Base-by-base conservation (phyloP, 2,329 filamentous ascomycete species). In the Cladophialophora chaetospira region DNA sequence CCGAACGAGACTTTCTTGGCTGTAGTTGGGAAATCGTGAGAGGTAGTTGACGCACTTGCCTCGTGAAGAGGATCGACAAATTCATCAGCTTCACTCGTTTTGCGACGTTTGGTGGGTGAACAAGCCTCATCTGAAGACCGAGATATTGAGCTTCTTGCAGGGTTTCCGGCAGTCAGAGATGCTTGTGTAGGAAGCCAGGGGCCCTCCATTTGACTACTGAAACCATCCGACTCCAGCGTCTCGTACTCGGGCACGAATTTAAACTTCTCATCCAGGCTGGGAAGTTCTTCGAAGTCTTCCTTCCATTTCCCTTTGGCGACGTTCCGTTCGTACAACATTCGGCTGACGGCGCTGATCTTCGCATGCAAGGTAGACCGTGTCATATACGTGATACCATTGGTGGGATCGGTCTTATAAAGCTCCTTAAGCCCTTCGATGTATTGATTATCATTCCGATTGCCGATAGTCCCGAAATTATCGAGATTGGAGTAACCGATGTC, bases 31-130 rank as follows among this genome's bases (percentile, higher is more conserved):
- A 8, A 17, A 31, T 2, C 42, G 23, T 9, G 15, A 26, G 36
- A 31, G 5, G 15, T 5, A 17, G 11, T 29, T 23, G 48, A 15
- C 21, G 13, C 21, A 3, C 17, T 15, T 5, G 4, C 25, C 21
- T 40, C n/a, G 9, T 28, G 11, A 9, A 23, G 23, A 42, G 6
- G 1, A 19, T 21, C 15, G 35, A 10, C 10, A 15, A 4, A 28
- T 21, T 55, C 38, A n/a, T 55, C 42, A 2, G 33, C 11, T 26
- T 47, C 54, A 26, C 17, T 38, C 2, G 55, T 62, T 42, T 59
- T 62, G 17, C 56, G 53, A 28, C 53, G 57, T 35, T 59, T 60
- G 9, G 42, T 13, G 5, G 44, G 46, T 11, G 17, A 35, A 28
- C 9, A 50, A 6, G n/a, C n/a, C 28, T n/a, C 9, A 31, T 54